These are phyloP conservation scores for Hapsidospora chrysogenum DNA, from an alignment of 495 filamentous ascomycete species.

Conservation along the genomic window DNA sequence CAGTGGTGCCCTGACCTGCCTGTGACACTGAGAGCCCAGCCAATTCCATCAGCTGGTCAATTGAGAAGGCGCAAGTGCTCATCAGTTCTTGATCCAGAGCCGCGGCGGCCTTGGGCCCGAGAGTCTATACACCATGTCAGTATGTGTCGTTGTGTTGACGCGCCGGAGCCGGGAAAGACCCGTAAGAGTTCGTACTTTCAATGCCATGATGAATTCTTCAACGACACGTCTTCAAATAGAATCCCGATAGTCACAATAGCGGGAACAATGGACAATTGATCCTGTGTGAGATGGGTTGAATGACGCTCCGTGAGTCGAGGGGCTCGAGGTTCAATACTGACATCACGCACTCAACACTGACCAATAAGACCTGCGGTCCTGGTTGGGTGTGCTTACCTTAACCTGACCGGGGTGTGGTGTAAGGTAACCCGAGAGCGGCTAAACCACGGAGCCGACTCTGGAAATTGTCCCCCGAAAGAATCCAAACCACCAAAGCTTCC, in stretches of 20 bases:
- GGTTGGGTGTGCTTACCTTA: too few species aligned
- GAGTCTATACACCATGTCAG: constrained; percentile 39
- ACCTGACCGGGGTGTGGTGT: not conserved
- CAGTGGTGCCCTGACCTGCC: constrained; percentile 48
- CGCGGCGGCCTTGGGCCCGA: constrained; percentile 73
- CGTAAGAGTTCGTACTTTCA: constrained; percentile 1
- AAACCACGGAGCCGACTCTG: not conserved
- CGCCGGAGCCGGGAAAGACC: not conserved
- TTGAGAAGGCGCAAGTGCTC: constrained; percentile 77
- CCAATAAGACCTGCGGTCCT: not conserved
- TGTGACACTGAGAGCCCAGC: constrained; percentile 89
- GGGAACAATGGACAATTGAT: not conserved
- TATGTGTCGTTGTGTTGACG: not conserved
- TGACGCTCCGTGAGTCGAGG: too few species aligned
- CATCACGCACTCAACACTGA: not conserved
- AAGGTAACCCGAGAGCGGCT: too few species aligned
- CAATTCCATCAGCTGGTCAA: constrained; percentile 96
- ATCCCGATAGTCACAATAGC: too few species aligned
- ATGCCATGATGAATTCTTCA: not conserved
- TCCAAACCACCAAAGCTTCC: not conserved
- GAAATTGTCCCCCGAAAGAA: not conserved
- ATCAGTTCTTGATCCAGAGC: constrained; percentile 89
- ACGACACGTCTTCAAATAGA: too few species aligned
- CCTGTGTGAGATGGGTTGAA: not conserved
- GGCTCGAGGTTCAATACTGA: too few species aligned